phyloP scores from a whole-genome alignment of 1,284 basidiomycete genomes.

The Hypsizygus ulmarius region DNA sequence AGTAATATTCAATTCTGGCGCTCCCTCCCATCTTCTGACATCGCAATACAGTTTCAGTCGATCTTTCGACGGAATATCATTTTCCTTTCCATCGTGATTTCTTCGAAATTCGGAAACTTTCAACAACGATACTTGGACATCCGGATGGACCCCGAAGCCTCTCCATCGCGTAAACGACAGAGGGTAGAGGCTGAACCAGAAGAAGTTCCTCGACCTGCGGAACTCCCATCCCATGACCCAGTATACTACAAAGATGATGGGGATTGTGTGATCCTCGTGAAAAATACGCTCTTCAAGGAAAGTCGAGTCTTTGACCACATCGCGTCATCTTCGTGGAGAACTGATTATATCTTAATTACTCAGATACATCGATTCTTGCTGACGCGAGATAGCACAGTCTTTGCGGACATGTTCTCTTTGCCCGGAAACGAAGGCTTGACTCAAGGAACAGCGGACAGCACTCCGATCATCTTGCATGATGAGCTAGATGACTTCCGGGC shows the following conservation, averaged over 20 bases:
- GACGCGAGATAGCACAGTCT: slow-evolving; percentile 1
- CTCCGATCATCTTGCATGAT: slow-evolving; percentile 2
- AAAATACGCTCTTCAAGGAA: slow-evolving; percentile 13
- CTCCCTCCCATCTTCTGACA: too few species aligned
- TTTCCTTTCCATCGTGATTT: too few species aligned
- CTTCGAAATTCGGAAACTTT: too few species aligned
- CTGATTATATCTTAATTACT: neutral
- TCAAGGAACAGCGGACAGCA: neutral
- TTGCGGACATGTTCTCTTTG: slow-evolving; percentile 6
- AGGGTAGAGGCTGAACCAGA: too few species aligned
- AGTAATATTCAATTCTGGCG: too few species aligned
- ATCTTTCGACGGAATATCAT: too few species aligned
- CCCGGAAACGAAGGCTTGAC: neutral
- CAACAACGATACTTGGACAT: too few species aligned
- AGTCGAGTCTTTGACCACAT: neutral
- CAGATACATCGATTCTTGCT: slow-evolving; percentile 7
- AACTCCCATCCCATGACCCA: neutral
- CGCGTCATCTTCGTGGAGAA: neutral
- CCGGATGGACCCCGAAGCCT: too few species aligned
- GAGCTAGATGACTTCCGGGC: neutral
- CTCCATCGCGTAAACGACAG: too few species aligned
- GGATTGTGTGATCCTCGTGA: slow-evolving; percentile 6
- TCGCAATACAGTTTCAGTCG: too few species aligned
- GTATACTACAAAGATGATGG: slow-evolving; percentile 13
- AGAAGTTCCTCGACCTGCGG: too few species aligned